phyloP scores from a whole-genome alignment of 257 asterid genomes.

The Lavandula angustifolia region DNA sequence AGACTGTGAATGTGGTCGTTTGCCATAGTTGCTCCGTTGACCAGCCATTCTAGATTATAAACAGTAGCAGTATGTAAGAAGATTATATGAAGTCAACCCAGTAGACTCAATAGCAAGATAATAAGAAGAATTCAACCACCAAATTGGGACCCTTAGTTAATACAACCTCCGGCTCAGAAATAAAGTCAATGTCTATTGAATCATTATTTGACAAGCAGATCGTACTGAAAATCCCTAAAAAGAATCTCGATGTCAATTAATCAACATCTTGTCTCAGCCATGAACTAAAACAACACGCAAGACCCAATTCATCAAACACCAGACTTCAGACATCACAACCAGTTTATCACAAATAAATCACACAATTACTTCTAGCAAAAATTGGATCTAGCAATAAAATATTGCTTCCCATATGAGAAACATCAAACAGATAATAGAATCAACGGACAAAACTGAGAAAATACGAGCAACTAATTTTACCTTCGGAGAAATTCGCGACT shows the following conservation, averaged over 20 bases:
- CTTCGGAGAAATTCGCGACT: too few species aligned
- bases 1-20: slow-evolving; percentile 66
- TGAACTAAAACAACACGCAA: not conserved
- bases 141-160: too few species aligned
- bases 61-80: not conserved
- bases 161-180: not conserved
- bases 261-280: not conserved
- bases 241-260: slow-evolving; percentile 1
- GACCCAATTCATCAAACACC: not conserved
- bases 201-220: not conserved
- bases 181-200: not conserved
- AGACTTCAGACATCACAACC: not conserved
- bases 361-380: not conserved
- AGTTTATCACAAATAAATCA: not conserved
- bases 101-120: too few species aligned
- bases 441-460: too few species aligned
- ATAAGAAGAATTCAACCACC: too few species aligned
- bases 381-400: too few species aligned
- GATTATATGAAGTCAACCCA: not conserved
- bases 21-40: slow-evolving; percentile 76
- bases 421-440: too few species aligned
- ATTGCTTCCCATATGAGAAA: too few species aligned
- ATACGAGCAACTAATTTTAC: too few species aligned
- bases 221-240: not conserved
- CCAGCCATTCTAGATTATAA: slow-evolving; percentile 71